A percentile compares a stretch with the other conserved stretches of the same genome.
Evolutionary conservation across 495 filamentous ascomycete genomes (phyloP).

Genomic region (Hypoxylon fuscum): DNA sequence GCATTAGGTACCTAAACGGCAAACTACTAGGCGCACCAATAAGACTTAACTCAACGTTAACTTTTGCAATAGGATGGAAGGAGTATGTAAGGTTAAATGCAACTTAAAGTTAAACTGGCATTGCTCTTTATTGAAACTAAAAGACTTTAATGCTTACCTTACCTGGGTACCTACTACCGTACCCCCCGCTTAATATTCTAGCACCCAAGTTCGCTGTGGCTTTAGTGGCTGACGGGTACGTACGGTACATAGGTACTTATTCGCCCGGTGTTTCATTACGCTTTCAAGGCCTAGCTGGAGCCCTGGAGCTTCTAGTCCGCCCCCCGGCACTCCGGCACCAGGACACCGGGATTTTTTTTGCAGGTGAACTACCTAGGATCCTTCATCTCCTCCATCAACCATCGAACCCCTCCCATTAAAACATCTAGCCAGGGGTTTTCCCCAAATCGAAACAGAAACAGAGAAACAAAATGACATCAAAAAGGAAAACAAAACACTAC

Average conservation of each 20-base stretch:
- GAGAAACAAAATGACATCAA: background rate
- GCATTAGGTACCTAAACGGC: no score
- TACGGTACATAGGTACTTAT: slow-evolving; percentile 4
- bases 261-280: background rate
- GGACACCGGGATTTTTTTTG: slow-evolving; percentile 31
- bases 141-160: no score
- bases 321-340: slow-evolving; percentile 38
- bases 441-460: slow-evolving; percentile 28
- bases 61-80: no score
- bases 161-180: background rate
- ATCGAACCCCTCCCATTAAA: slow-evolving; percentile 30
- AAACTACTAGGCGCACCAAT: no score
- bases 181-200: no score
- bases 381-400: slow-evolving; percentile 12
- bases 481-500: slow-evolving; percentile 27
- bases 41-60: no score
- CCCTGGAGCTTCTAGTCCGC: slow-evolving; percentile 28
- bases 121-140: no score
- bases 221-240: slow-evolving; percentile 33
- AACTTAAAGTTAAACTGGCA: no score
- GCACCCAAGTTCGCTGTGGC: slow-evolving; percentile 13
- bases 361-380: slow-evolving; percentile 36
- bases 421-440: slow-evolving; percentile 14
- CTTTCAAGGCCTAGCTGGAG: background rate
- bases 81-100: no score